These are phyloP conservation scores for Bremia lactucae DNA, from an alignment of 352 stramenopile species.

Conservation along the genomic window DNA sequence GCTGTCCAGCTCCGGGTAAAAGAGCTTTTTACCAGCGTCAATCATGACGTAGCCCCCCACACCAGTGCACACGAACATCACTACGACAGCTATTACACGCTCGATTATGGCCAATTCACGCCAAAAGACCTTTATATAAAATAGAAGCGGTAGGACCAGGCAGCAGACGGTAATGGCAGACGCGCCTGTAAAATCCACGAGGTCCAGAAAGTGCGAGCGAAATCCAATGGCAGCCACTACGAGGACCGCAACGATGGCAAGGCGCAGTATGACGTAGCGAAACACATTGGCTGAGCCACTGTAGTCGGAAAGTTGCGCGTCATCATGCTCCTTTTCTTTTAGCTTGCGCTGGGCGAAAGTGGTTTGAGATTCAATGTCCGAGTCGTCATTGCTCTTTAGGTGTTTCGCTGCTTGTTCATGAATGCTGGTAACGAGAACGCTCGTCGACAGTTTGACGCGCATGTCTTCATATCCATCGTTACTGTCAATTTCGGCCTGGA, in stretches of 20 bases:
- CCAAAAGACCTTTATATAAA: conserved; percentile 43
- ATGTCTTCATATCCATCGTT: conserved; percentile 18
- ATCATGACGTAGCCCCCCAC: conserved; percentile 36
- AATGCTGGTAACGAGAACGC: conserved; percentile 5
- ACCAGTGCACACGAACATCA: conserved; percentile 26
- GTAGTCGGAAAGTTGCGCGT: conserved; percentile 24
- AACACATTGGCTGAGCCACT: conserved; percentile 14
- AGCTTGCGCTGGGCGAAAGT: conserved; percentile 14
- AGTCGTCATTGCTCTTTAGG: conserved; percentile 17
- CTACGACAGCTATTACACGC: conserved; percentile 19
- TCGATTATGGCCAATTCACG: conserved; percentile 29
- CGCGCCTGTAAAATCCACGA: conserved; percentile 37
- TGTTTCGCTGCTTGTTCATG: conserved; percentile 3
- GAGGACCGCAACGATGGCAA: conserved; percentile 28
- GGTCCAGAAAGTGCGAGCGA: conserved; percentile 30
- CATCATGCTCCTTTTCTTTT: conserved; percentile 21
- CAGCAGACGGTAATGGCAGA: conserved; percentile 34
- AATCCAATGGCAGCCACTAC: conserved; percentile 27
- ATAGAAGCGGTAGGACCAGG: conserved; percentile 33
- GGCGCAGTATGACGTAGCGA: conserved; percentile 24
- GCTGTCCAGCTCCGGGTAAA: conserved; percentile 17
- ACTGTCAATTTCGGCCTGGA: conserved; percentile 7
- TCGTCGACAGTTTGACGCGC: conserved; percentile 13
- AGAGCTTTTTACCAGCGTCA: conserved; percentile 29
- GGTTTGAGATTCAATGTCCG: conserved; percentile 15